Conservation (phyloP, 1,284 basidiomycete genomes). For the Albatrellus sp. region DNA sequence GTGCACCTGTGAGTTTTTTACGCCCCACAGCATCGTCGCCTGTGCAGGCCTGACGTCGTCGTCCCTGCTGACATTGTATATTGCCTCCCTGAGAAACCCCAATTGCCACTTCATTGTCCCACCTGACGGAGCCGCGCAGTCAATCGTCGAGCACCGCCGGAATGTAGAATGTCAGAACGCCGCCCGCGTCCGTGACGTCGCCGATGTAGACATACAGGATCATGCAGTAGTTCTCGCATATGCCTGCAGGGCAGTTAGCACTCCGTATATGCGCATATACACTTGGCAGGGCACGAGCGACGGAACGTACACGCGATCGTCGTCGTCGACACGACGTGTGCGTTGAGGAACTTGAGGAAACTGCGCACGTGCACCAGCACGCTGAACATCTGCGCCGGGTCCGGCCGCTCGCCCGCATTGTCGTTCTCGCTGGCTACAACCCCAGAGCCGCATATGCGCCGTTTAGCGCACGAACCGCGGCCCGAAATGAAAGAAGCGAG, state of each 20-base stretch:
- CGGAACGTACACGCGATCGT: slow-evolving; percentile 66
- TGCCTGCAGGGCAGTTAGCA: slow-evolving; percentile 35
- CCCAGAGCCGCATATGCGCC: slow-evolving; percentile 7
- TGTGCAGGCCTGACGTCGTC: no score
- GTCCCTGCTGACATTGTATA: no score
- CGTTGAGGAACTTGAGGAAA: slow-evolving; percentile 75
- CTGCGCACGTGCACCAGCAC: slow-evolving; percentile 66
- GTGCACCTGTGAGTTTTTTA: no score
- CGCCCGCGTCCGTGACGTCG: slow-evolving; percentile 68
- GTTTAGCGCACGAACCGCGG: no score
- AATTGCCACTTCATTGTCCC: no score
- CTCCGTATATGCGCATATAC: neutral
- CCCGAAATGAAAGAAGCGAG: slow-evolving; percentile 2
- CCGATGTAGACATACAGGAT: slow-evolving; percentile 89
- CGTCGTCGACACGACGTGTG: slow-evolving; percentile 74
- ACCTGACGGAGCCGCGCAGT: neutral
- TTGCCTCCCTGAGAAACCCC: no score
- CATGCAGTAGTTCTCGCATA: slow-evolving; percentile 76
- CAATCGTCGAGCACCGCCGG: slow-evolving; percentile 44
- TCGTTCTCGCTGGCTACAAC: slow-evolving; percentile 22
- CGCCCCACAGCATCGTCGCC: no score
- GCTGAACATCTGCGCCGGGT: slow-evolving; percentile 44
- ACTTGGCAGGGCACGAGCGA: neutral
- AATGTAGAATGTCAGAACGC: slow-evolving; percentile 83
- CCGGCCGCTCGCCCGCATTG: slow-evolving; percentile 19